Evolutionary conservation across 1,284 basidiomycete genomes (phyloP), one percentile per base, ranked within the genome.

Genomic region (Ceratobasidium sp.): DNA sequence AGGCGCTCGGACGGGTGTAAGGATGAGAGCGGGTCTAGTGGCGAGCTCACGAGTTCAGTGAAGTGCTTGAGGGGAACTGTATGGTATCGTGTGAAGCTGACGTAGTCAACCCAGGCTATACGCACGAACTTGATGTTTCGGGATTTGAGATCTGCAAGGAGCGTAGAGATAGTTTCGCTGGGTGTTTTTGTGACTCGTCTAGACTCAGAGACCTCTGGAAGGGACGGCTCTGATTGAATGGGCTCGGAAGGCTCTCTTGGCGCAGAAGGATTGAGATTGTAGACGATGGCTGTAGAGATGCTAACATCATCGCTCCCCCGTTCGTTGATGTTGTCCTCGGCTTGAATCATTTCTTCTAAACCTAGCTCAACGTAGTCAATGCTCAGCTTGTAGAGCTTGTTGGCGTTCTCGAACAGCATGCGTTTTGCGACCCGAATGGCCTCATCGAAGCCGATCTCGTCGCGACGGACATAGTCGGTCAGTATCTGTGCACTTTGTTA

Each of bases 381-480:
- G 0, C 82, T 83, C 32, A 91, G 81, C 7, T 82, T 81, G 77
- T 91, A 91, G 7, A 90, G 73, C 43, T 78, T 81, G 76, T 88
- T 88, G 16, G 89, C 83, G 61, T 87, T 91, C 71, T 87, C 82
- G 77, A 90, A 90, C 32, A 91, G 80, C 1, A 84, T 83, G 18
- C 84, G 82, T 75, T 87, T 80, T 1, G 86, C 84, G 50, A 89
- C 83, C 3, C 75, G 74, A 16, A 86, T 81, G 0, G 88, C 88
- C 73, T 87, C 83, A 0, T 76, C 72, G 72, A 88, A 84, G 0
- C 82, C 82, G 46, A 91, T 76, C 44, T 88, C 87, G 7, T 80
- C 81, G 7, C 76, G 76, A 0, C 78, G 75, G 1, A 90, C 82
- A 14, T 81, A 82, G 2, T 85, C 84, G 9, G 82, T 78, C 2